phyloP scores from a whole-genome alignment of 305 asterid species.

The Fraxinus latifolia region DNA sequence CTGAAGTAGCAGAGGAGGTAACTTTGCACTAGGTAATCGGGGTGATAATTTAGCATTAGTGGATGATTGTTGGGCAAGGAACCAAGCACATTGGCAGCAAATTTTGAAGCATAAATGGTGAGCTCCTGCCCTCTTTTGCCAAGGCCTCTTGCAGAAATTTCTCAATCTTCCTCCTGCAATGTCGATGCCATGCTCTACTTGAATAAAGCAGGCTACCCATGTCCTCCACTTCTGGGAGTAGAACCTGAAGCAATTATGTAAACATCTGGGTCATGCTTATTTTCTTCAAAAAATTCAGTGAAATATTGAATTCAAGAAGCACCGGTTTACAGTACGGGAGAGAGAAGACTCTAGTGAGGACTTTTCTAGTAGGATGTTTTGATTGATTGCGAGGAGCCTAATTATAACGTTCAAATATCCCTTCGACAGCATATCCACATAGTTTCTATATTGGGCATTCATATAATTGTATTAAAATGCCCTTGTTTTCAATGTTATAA shows the following conservation, averaged over 20 bases:
- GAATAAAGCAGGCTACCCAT: constrained; percentile 65
- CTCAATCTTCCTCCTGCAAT: constrained; percentile 46
- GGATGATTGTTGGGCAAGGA: constrained; percentile 33
- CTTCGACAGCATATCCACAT: not conserved
- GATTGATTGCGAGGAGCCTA: not conserved
- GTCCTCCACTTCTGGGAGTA: constrained; percentile 62
- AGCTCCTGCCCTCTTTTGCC: constrained; percentile 16
- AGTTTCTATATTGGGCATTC: not conserved
- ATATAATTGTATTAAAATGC: not conserved
- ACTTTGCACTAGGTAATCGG: not conserved
- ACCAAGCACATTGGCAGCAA: constrained; percentile 50
- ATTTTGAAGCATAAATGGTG: constrained; percentile 48
- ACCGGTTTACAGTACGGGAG: not conserved
- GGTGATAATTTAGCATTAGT: constrained; percentile 26
- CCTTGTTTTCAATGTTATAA: not conserved
- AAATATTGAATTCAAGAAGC: not conserved
- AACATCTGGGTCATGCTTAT: not conserved
- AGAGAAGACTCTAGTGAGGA: not conserved
- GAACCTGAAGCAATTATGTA: constrained; percentile 27
- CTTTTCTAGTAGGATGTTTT: not conserved
- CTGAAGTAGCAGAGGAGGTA: constrained; percentile 43
- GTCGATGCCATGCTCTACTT: constrained; percentile 54
- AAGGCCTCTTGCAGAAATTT: constrained; percentile 30
- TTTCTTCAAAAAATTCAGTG: not conserved
- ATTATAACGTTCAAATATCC: not conserved